A percentile compares a stretch with the other conserved stretches of the same genome.
phyloP scores from a whole-genome alignment of 164 flowering plant genomes.

The Amborella trichopoda region DNA sequence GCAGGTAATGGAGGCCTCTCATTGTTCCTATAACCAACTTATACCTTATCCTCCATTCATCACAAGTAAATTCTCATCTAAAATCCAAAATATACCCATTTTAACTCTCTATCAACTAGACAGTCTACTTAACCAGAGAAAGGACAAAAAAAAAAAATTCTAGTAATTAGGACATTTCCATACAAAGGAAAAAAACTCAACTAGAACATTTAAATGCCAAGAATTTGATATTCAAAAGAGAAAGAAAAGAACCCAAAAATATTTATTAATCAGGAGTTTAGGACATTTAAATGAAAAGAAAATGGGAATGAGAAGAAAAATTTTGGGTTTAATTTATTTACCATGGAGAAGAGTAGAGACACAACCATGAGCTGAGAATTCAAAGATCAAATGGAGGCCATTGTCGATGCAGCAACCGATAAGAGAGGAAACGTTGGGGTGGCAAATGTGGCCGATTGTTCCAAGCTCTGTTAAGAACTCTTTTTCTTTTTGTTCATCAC shows the following conservation, averaged over 20 bases:
- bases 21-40: conserved; percentile 73
- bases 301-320: too few relatives aligned
- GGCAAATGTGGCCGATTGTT: conserved; percentile 73
- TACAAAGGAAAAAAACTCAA: too few relatives aligned
- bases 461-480: conserved; percentile 92
- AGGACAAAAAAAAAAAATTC: too few relatives aligned
- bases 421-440: conserved; percentile 69
- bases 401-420: conserved; percentile 84
- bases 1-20: conserved; percentile 78
- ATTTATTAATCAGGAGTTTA: neutral
- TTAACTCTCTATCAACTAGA: too few relatives aligned
- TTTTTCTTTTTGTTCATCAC: conserved; percentile 70
- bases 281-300: neutral
- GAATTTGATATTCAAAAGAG: neutral
- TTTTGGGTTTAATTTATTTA: conserved; percentile 12
- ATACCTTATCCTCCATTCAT: conserved; percentile 61
- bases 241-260: conserved; percentile 1
- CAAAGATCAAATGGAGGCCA: conserved; percentile 80
- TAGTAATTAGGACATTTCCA: too few relatives aligned
- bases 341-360: conserved; percentile 92
- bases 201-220: neutral
- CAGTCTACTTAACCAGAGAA: too few relatives aligned
- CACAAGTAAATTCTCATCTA: conserved; percentile 47
- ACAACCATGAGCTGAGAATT: conserved; percentile 76
- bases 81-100: too few relatives aligned